Evolutionary conservation across 192 early-diverging fungal genomes (phyloP).

Genomic region (Gaertneriomyces semiglobifer): DNA sequence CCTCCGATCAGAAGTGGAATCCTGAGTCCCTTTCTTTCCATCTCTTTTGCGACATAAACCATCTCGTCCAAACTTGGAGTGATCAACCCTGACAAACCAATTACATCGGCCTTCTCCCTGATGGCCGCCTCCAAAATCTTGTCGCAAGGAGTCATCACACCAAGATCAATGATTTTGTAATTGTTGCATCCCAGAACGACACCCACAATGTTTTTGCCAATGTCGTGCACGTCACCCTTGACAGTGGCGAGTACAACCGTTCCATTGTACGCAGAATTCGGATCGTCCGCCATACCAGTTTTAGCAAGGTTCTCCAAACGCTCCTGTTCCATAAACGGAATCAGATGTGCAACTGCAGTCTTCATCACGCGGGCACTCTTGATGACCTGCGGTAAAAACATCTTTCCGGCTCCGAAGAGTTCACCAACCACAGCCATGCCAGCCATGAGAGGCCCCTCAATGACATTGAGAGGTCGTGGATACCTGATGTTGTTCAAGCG

Average conservation of each 20-base stretch:
- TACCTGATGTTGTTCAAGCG: constrained; percentile 66
- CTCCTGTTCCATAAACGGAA: constrained; percentile 92
- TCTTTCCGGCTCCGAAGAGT: constrained; percentile 90
- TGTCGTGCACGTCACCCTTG: constrained; percentile 97
- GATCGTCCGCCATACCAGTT: constrained; percentile 56
- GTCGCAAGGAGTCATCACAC: constrained; percentile 93
- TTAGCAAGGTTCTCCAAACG: constrained; percentile 66
- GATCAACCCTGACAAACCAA: constrained; percentile 92
- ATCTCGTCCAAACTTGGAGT: constrained; percentile 96
- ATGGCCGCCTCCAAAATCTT: constrained; percentile 88
- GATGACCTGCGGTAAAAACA: constrained; percentile 99
- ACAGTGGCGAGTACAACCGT: constrained; percentile 91
- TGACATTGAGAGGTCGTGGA: constrained; percentile 89
- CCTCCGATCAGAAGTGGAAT: constrained; percentile 92
- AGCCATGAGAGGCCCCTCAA: constrained; percentile 92
- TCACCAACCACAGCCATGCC: constrained; percentile 95
- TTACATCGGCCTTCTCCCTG: constrained; percentile 83
- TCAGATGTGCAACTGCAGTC: constrained; percentile 92
- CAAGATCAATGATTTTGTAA: constrained; percentile 90
- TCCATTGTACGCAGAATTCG: constrained; percentile 71
- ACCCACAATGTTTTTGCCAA: constrained; percentile 97
- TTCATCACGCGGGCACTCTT: constrained; percentile 93
- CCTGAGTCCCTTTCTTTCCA: constrained; percentile 79
- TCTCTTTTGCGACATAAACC: constrained; percentile 93
- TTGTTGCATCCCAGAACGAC: constrained; percentile 98